Conservation (phyloP, 2,329 filamentous ascomycete species). For the Penicillium griseofulvum region DNA sequence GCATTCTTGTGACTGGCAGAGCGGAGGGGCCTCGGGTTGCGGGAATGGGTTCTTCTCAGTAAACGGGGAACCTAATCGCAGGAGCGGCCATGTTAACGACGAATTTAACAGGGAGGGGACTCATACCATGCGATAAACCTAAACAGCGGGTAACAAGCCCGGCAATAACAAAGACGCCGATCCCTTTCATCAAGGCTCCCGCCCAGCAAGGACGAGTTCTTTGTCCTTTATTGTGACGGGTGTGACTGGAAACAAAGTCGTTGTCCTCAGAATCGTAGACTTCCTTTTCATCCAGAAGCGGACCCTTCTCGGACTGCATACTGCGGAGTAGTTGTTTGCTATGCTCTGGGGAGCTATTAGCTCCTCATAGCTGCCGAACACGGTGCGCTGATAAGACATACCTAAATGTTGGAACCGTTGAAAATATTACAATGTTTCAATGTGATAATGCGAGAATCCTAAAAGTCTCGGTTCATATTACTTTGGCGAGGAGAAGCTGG, state of each 20-base stretch:
- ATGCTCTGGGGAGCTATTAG: slow-evolving; percentile 13
- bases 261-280: background rate
- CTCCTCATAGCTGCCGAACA: background rate
- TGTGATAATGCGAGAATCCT: background rate
- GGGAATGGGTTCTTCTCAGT: slow-evolving; percentile 12
- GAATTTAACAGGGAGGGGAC: too few species aligned
- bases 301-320: slow-evolving; percentile 9
- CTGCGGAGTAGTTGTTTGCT: slow-evolving; percentile 6
- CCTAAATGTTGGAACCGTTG: background rate
- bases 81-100: background rate
- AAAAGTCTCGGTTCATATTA: background rate
- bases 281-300: slow-evolving; percentile 2
- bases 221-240: slow-evolving; percentile 3
- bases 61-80: background rate
- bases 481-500: background rate
- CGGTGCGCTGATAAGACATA: background rate
- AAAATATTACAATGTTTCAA: background rate
- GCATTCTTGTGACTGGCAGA: slow-evolving; percentile 61
- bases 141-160: slow-evolving; percentile 11
- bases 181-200: slow-evolving; percentile 1
- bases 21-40: slow-evolving; percentile 16
- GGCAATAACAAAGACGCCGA: slow-evolving; percentile 8
- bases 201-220: slow-evolving; percentile 8
- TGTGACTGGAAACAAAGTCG: slow-evolving; percentile 1
- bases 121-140: slow-evolving; percentile 6